Base-by-base conservation (phyloP, 2,329 filamentous ascomycete species). In the Berkeleyomyces rouxiae region DNA sequence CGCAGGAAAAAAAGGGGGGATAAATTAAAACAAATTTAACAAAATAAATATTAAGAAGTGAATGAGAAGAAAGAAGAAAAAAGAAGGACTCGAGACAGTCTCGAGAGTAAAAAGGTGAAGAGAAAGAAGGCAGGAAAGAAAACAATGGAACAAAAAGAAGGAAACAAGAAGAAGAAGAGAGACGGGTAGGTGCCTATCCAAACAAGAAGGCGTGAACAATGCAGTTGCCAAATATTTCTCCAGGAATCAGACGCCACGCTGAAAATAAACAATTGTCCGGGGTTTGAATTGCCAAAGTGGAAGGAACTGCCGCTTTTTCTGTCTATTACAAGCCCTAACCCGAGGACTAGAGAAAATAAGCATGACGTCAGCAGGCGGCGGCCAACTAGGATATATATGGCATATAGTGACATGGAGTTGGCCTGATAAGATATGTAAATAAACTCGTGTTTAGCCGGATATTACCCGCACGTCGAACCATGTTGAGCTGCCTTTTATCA, bases 61-160 rank as follows among this genome's bases (percentile, higher is more conserved):
- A 49, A 67, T 55, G 2, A 43, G 16, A 61, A 53, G 23, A n/a
- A 46, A 62, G 36, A n/a, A 62, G 47, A 16, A 33, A 1, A 65
- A 42, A n/a, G 16, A 2, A 65, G 63, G 39, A 47, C n/a, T 6
- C 39, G 23, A 61, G 36, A 31, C 13, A 53, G 37, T n/a, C 36
- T 10, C 23, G 59, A 58, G 7, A 58, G 10, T 37, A 40, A 57
- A 13, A 31, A 46, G 44, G 44, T 46, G 31, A 44, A 37, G n/a
- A 36, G n/a, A 31, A 39, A 61, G 47, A 61, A 65, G 3, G 61
- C 65, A 10, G 61, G 68, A 0, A 51, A 69, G 0, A 64, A 67
- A 39, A 55, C 16, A 5, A 69, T 68, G 42, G 63, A 67, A 39
- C 43, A 58, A 11, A 49, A 67, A 10, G 2, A 67, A 58, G 9